phyloP scores from a whole-genome alignment of 805 yeast species.

The Aciculoconidium aculeatum region DNA sequence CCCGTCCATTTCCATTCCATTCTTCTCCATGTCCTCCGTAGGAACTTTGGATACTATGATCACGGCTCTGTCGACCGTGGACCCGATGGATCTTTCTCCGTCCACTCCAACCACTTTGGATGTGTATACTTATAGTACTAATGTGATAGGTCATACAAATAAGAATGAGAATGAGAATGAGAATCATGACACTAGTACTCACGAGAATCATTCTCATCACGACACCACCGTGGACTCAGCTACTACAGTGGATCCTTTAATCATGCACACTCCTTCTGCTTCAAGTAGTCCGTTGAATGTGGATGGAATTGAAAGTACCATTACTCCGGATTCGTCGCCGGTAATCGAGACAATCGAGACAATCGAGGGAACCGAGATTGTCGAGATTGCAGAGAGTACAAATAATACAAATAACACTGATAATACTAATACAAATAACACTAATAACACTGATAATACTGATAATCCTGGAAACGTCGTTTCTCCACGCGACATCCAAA shows the following conservation, averaged over 20 bases:
- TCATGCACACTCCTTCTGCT: no score
- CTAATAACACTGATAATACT: no score
- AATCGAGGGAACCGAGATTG: no score
- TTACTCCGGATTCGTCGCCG: no score
- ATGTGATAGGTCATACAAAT: neutral
- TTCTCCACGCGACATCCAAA: no score
- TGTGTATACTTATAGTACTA: neutral
- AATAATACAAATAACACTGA: no score
- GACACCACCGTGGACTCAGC: neutral
- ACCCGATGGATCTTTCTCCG: neutral
- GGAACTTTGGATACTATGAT: slow-evolving; percentile 10
- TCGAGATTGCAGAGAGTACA: no score
- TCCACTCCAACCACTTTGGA: neutral
- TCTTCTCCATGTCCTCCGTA: slow-evolving; percentile 8
- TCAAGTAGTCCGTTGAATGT: no score
- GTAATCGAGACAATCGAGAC: no score
- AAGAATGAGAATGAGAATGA: neutral
- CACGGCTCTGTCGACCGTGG: slow-evolving; percentile 7
- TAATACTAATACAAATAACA: no score
- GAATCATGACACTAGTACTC: neutral
- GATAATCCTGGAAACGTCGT: no score
- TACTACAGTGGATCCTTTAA: neutral
- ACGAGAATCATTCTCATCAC: slow-evolving; percentile 1
- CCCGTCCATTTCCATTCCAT: neutral
- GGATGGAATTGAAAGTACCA: no score